Evolutionary conservation across 2,329 filamentous ascomycete species (phyloP), one percentile per base, ranked within the genome.

Genomic region (Didymella glomerata): DNA sequence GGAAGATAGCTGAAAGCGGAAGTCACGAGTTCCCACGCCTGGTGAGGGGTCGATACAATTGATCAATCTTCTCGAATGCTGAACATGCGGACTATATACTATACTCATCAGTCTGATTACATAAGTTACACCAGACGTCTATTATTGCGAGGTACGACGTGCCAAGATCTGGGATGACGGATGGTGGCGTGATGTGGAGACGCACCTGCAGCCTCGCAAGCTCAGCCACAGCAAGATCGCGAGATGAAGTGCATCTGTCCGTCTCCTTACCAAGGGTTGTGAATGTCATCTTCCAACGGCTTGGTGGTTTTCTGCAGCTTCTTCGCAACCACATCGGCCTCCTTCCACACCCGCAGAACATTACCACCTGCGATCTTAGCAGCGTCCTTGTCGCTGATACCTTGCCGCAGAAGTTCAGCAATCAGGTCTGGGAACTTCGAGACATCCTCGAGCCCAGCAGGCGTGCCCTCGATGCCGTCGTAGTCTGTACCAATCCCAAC

Each of bases 401-500:
- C 92, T 40, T 88, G 84, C 48, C 82, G 82, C 64, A 97, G 79
- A 58, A 97, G 77, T 76, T 92, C 90, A 3, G 86, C 87, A 9
- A 97, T 85, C 44, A 97, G 78, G 56, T 89, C 86, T 0, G 93
- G 93, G 69, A 90, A 96, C 73, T 91, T 92, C 48, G 88, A 88
- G 7, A 97, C 92, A 75, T 97, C 93, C 36, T 95, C 91, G 47
- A 98, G 77, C 0, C 93, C 94, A 53, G 80, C 74, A 0, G 93
- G 92, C 4, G 88, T 88, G 1, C 68, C 75, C 1, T 75, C 71
- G 56, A 93, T 93, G 9, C 87, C 94, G 74, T 97, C 93, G 74
- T 93, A 97, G 75, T 98, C 94, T 51, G 90, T 93, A 0, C 94
- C 94, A 18, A 97, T 78, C 0, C 93, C 94, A 16, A 97, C 92